Evolutionary conservation across 1,139 yeast species (phyloP).

Genomic region (Debaryomyces udenii): DNA sequence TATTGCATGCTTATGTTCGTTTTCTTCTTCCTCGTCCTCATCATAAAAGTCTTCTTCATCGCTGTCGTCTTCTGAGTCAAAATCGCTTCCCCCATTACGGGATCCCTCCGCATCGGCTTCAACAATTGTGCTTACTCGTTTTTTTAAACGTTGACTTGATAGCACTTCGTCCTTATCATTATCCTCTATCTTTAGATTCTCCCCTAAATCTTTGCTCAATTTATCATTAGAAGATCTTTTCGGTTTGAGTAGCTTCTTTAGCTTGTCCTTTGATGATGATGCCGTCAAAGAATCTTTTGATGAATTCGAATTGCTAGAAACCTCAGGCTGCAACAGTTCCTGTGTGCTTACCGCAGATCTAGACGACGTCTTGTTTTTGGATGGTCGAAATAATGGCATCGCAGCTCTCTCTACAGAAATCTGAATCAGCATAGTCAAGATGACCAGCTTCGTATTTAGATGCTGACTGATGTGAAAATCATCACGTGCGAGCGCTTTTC

Average conservation of each 20-base stretch:
- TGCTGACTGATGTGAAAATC: no score
- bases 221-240: conserved; percentile 2
- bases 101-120: conserved; percentile 17
- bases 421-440: no score
- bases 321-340: not conserved
- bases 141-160: conserved; percentile 11
- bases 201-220: not conserved
- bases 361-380: not conserved
- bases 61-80: conserved; percentile 26
- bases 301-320: not conserved
- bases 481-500: no score
- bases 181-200: conserved; percentile 1
- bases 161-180: conserved; percentile 1
- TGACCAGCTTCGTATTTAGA: no score
- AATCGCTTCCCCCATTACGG: conserved; percentile 25
- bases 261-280: conserved; percentile 2
- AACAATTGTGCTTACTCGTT: conserved; percentile 27
- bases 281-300: not conserved
- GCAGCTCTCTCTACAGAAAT: not conserved
- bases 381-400: not conserved
- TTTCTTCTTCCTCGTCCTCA: conserved; percentile 14
- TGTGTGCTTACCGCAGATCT: not conserved
- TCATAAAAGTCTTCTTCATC: conserved; percentile 22
- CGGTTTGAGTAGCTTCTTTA: conserved; percentile 8
- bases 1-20: conserved; percentile 30